Conservation (phyloP, 352 stramenopile species). For the Phytophthora sansomeana region DNA sequence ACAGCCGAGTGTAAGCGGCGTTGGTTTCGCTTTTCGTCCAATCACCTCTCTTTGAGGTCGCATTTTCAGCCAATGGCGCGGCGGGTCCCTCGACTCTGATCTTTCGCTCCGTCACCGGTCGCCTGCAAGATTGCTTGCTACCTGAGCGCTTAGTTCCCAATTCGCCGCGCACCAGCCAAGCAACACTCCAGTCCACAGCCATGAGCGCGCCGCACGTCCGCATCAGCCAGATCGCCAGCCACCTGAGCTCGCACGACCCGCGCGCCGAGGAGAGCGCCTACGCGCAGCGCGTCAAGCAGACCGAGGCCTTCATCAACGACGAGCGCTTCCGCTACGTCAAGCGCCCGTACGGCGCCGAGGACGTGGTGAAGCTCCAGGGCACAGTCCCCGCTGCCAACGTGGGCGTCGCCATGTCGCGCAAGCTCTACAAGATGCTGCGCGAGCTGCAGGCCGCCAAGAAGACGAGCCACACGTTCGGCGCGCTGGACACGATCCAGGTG, state of each 20-base stretch:
- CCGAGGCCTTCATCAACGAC: conserved; percentile 72
- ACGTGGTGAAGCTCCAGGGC: conserved; percentile 91
- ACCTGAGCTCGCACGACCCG: conserved; percentile 67
- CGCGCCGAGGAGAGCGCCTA: conserved; percentile 69
- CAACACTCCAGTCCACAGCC: background rate
- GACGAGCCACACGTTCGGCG: conserved; percentile 90
- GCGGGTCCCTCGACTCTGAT: conserved; percentile 34
- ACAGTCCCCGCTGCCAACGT: conserved; percentile 60
- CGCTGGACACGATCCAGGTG: conserved; percentile 96
- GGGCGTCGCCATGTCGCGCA: conserved; percentile 67
- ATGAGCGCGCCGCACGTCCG: conserved; percentile 75
- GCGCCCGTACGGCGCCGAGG: conserved; percentile 79
- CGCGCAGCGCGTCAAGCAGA: conserved; percentile 76
- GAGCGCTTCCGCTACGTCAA: conserved; percentile 85
- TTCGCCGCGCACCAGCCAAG: conserved; percentile 38
- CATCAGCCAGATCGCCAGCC: conserved; percentile 77
- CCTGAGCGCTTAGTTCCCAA: conserved; percentile 47
- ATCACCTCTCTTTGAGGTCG: background rate
- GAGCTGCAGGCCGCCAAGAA: conserved; percentile 81
- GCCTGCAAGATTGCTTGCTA: conserved; percentile 19
- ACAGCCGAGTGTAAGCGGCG: conserved; percentile 62
- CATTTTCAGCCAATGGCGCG: conserved; percentile 32
- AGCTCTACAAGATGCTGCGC: conserved; percentile 90
- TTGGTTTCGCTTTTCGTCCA: conserved; percentile 34
- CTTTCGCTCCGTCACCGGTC: conserved; percentile 10